phyloP scores from a whole-genome alignment of 2,329 filamentous ascomycete species.

The Ceratocystis destructans region DNA sequence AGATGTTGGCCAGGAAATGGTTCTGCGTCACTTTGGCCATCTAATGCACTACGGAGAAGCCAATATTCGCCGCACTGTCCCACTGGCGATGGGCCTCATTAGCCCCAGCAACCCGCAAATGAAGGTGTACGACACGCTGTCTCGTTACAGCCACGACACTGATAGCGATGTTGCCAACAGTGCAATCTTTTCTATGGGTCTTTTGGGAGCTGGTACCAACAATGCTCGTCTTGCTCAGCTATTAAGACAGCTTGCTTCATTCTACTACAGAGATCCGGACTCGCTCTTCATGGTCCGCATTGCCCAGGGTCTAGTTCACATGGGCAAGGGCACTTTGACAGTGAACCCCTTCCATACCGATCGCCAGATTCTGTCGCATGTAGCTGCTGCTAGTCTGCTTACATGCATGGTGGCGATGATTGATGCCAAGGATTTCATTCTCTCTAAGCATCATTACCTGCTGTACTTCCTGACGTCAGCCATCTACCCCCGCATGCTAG shows the following conservation, averaged over 20 bases:
- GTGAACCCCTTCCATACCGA: slow-evolving; percentile 99
- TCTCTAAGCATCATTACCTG: slow-evolving; percentile 64
- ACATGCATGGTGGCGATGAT: slow-evolving; percentile 88
- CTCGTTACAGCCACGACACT: slow-evolving; percentile 94
- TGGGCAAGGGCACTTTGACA: slow-evolving; percentile 96
- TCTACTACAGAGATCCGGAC: slow-evolving; percentile 94
- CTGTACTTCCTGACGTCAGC: slow-evolving; percentile 95
- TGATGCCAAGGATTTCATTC: slow-evolving; percentile 77
- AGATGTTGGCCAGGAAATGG: slow-evolving; percentile 97
- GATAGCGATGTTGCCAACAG: slow-evolving; percentile 97
- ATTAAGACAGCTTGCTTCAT: slow-evolving; percentile 85
- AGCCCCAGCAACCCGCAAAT: slow-evolving; percentile 98
- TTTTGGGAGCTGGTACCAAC: slow-evolving; percentile 92
- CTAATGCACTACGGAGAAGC: slow-evolving; percentile 98
- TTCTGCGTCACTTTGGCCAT: slow-evolving; percentile 90
- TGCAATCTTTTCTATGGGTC: slow-evolving; percentile 97
- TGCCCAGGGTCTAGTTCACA: slow-evolving; percentile 90
- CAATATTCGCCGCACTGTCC: slow-evolving; percentile 93
- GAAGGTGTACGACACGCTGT: slow-evolving; percentile 98
- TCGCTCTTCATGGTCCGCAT: slow-evolving; percentile 98
- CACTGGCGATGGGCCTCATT: slow-evolving; percentile 89
- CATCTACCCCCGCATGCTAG: slow-evolving; percentile 91
- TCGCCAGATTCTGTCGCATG: slow-evolving; percentile 83
- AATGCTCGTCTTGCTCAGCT: slow-evolving; percentile 93
- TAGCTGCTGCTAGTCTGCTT: slow-evolving; percentile 77